These are phyloP conservation scores for Astrothelium subdiscretum DNA, from an alignment of 495 filamentous ascomycete species.

Conservation along the genomic window DNA sequence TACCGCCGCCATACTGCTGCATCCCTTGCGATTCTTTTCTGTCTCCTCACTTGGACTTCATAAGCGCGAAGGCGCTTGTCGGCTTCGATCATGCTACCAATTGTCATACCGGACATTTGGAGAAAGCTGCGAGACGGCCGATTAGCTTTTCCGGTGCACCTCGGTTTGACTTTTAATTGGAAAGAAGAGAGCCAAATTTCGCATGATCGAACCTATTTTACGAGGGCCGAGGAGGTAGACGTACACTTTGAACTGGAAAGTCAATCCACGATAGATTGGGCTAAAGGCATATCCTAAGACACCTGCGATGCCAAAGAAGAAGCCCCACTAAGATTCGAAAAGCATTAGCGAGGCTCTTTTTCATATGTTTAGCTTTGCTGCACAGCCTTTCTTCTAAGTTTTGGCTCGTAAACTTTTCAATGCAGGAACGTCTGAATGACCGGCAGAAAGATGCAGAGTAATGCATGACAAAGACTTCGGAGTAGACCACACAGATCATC, in stretches of 20 bases:
- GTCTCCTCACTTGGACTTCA: constrained; percentile 48
- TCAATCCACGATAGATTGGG: constrained; percentile 70
- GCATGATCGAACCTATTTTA: too few relatives aligned
- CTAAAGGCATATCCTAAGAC: constrained; percentile 46
- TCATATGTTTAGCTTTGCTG: neutral
- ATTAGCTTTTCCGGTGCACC: too few relatives aligned
- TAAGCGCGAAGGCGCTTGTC: constrained; percentile 64
- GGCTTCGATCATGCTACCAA: constrained; percentile 75
- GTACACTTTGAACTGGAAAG: constrained; percentile 82
- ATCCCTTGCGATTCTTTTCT: constrained; percentile 50
- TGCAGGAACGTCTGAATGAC: too few relatives aligned
- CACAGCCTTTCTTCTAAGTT: too few relatives aligned
- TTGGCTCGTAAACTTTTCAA: too few relatives aligned
- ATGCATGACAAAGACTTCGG: too few relatives aligned
- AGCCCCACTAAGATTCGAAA: constrained; percentile 42
- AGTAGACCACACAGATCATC: too few relatives aligned
- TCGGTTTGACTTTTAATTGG: neutral
- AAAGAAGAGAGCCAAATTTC: constrained; percentile 4
- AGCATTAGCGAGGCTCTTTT: neutral
- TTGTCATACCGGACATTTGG: constrained; percentile 78
- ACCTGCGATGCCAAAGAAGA: constrained; percentile 43
- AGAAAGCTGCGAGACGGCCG: constrained; percentile 45
- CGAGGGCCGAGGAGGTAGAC: constrained; percentile 18
- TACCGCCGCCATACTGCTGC: constrained; percentile 48
- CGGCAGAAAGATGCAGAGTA: too few relatives aligned